Percentiles rank a stretch among this genome's conserved stretches.
Evolutionary conservation across 164 flowering plant species (phyloP).

Genomic region (Euptelea pleiosperma): DNA sequence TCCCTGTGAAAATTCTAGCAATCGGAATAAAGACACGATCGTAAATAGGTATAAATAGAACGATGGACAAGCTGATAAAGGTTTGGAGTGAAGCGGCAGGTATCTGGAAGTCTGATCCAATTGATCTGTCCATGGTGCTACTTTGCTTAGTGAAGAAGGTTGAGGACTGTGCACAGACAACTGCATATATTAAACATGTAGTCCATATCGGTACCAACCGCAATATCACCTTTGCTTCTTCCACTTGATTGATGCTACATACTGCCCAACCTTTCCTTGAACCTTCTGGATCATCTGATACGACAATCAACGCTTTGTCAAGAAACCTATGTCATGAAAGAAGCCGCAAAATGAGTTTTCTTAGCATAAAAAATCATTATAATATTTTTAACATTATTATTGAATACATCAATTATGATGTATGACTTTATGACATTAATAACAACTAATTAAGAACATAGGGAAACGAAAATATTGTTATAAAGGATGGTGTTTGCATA

Average conservation of each 20-base stretch:
- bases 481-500: too few relatives aligned
- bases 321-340: too few relatives aligned
- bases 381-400: too few relatives aligned
- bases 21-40: constrained; percentile 9
- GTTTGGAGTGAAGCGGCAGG: constrained; percentile 15
- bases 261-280: not conserved
- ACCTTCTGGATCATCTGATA: not conserved
- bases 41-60: constrained; percentile 2
- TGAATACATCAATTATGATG: too few relatives aligned
- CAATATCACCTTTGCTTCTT: constrained; percentile 10
- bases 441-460: too few relatives aligned
- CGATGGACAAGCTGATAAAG: not conserved
- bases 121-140: constrained; percentile 15
- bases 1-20: constrained; percentile 9
- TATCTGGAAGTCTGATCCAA: constrained; percentile 9
- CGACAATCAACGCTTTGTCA: constrained; percentile 7
- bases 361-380: too few relatives aligned
- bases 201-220: constrained; percentile 16
- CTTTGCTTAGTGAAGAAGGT: constrained; percentile 19
- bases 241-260: constrained; percentile 5
- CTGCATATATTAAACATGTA: constrained; percentile 10
- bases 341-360: too few relatives aligned
- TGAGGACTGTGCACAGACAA: constrained; percentile 10
- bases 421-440: too few relatives aligned
- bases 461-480: too few relatives aligned